Evolutionary conservation across 2,329 filamentous ascomycete species (phyloP).

Genomic region (Alternaria hordeiaustralica): DNA sequence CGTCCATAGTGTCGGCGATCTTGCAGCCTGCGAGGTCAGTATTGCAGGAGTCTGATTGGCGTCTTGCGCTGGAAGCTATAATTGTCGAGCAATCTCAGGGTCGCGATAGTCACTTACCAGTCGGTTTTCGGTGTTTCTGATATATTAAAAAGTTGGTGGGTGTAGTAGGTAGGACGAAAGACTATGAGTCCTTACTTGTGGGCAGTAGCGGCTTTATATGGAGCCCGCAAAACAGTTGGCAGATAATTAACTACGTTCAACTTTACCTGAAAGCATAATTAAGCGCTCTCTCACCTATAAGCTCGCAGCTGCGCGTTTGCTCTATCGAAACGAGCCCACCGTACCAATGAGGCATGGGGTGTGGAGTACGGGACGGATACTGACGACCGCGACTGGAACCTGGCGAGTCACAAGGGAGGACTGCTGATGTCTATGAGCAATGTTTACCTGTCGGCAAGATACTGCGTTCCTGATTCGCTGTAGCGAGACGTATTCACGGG

Average conservation of each 20-base stretch:
- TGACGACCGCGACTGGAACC: not conserved
- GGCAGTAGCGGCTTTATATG: not conserved
- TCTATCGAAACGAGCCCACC: not conserved
- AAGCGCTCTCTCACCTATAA: constrained; percentile 3
- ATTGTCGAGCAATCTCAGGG: not conserved
- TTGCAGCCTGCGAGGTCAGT: not conserved
- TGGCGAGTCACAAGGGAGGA: not conserved
- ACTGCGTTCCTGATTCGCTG: not conserved
- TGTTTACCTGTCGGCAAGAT: not conserved
- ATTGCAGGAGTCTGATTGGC: not conserved
- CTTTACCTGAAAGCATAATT: not conserved
- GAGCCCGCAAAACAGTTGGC: not conserved
- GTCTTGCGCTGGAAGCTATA: not conserved
- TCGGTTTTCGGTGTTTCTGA: not conserved
- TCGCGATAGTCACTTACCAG: not conserved
- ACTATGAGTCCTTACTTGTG: not conserved
- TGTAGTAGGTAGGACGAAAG: not conserved
- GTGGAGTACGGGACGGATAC: not conserved
- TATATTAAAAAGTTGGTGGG: not conserved
- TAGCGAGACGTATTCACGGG: not conserved
- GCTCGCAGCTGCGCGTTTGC: not conserved
- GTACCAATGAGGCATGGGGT: not conserved
- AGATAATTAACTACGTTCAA: not conserved
- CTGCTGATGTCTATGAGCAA: not conserved
- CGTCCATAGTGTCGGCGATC: not conserved